A percentile compares a stretch with the other conserved stretches of the same genome.
Evolutionary conservation across 495 filamentous ascomycete genomes (phyloP).

Genomic region (Penicillium riverlandense): DNA sequence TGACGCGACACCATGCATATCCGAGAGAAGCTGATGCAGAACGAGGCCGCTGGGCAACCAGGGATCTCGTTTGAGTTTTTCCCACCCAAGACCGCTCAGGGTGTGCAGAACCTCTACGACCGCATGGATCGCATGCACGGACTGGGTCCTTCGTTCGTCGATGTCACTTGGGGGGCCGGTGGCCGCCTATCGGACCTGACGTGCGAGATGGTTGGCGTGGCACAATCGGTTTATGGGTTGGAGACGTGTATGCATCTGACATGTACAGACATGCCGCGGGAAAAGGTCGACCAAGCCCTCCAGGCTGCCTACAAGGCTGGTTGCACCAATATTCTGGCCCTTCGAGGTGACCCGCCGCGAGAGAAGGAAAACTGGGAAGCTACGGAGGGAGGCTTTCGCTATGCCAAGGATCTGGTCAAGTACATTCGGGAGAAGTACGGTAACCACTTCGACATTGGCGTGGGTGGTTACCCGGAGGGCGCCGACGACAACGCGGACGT

Average conservation of each 20-base stretch:
- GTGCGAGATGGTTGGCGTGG: conserved; percentile 94
- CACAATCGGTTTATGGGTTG: conserved; percentile 91
- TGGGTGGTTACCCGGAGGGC: conserved; percentile 96
- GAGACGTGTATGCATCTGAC: conserved; percentile 99
- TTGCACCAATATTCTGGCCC: conserved; percentile 94
- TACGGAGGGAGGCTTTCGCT: conserved; percentile 76
- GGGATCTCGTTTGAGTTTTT: conserved; percentile 99
- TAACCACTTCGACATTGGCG: conserved; percentile 95
- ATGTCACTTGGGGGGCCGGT: conserved; percentile 98
- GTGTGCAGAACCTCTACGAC: conserved; percentile 99
- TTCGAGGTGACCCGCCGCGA: conserved; percentile 90
- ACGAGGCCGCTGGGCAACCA: conserved; percentile 63
- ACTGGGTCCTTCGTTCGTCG: conserved; percentile 89
- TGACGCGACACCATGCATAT: conserved; percentile 63
- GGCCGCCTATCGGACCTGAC: conserved; percentile 86
- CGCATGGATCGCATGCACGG: conserved; percentile 98
- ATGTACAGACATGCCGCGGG: conserved; percentile 93
- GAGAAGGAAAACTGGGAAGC: conserved; percentile 93
- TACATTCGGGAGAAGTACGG: conserved; percentile 88
- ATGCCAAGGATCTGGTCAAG: conserved; percentile 87
- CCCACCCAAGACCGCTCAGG: conserved; percentile 95
- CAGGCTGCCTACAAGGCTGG: conserved; percentile 87
- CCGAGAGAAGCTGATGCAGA: conserved; percentile 82
- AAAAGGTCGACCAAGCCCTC: conserved; percentile 84
- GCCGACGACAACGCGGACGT: conserved; percentile 86